Base-by-base conservation (phyloP, 768 basidiomycete genomes). In the Calvatia gigantea region DNA sequence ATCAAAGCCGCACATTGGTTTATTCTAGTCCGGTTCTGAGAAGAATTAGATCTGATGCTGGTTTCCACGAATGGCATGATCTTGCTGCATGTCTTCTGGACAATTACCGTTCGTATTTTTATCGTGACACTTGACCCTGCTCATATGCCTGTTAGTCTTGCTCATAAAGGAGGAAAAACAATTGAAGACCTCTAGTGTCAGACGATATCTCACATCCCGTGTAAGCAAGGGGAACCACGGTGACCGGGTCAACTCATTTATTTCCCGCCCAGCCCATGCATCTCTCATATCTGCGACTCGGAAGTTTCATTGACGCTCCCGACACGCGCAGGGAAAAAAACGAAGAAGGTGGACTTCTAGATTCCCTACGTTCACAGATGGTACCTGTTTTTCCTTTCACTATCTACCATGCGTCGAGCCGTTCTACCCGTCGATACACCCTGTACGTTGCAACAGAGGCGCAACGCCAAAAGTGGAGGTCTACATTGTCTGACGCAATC, bases 281-380 rank as follows among this genome's bases (percentile, higher is more conserved):
- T 3, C 70, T 94, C 2, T 85, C 87, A 33, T 92, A 85, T 60
- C 78, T 94, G n/a, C 83, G 82, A 15, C 75, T 92, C 6, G 89
- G 80, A 27, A 70, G 78, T 14, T 94, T 93, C 64, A 73, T 77
- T 17, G 74, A 65, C 1, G 73, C 80, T 5, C 71, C 83, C 4
- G 91, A 91, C 60, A 74, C 69, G 45, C 81, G 89, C 31, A 85
- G 80, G 64, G 88, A 86, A 58, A 79, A 78, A 41, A 62, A 73
- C 14, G 85, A 87, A 47, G 84, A 82, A 79, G n/a, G n/a, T n/a
- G 81, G 79, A 12, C 67, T 87, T 11, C 68, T 87, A 31, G 84
- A 86, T 54, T 75, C 70, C 44, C 70, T 85, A 32, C 78, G 79
- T 51, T 79, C 74, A 11, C 74, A 79, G 37, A 73, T 75, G 53